These are phyloP conservation scores for Salisapilia sapeloensis DNA, from an alignment of 352 stramenopile genomes.

Conservation along the genomic window DNA sequence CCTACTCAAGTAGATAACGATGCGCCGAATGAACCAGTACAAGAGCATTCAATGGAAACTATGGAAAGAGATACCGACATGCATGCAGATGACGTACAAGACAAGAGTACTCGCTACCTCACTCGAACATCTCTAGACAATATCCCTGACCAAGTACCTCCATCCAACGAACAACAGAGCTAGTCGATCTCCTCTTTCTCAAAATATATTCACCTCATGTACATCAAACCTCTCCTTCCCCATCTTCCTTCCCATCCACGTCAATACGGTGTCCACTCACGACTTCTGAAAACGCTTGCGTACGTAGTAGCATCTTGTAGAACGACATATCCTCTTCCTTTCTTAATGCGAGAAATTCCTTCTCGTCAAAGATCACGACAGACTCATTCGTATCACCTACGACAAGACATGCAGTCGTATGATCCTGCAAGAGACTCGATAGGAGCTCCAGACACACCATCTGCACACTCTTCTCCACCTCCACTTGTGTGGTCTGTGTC, in stretches of 20 bases:
- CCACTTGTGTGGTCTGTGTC: slow-evolving; percentile 1
- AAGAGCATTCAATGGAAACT: no score
- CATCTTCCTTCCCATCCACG: slow-evolving; percentile 12
- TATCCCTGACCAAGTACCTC: slow-evolving; percentile 11
- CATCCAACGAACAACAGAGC: slow-evolving; percentile 12
- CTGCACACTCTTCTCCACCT: slow-evolving; percentile 25
- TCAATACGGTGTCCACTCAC: slow-evolving; percentile 63
- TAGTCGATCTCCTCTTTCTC: slow-evolving; percentile 23
- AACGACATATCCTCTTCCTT: slow-evolving; percentile 32
- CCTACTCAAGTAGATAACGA: no score
- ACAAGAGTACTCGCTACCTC: no score
- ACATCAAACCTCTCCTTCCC: slow-evolving; percentile 6
- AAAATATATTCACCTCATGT: slow-evolving; percentile 7
- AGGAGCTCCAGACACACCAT: slow-evolving; percentile 56
- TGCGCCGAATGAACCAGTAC: no score
- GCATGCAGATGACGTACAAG: no score
- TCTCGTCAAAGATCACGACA: slow-evolving; percentile 79
- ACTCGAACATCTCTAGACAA: no score
- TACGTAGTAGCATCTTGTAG: slow-evolving; percentile 46
- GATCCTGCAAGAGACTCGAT: slow-evolving; percentile 29
- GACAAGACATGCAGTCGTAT: slow-evolving; percentile 60
- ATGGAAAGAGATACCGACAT: no score
- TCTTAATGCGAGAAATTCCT: slow-evolving; percentile 52
- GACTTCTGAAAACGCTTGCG: slow-evolving; percentile 76
- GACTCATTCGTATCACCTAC: slow-evolving; percentile 76